Conservation (phyloP, 1,284 basidiomycete genomes). For the Ganoderma resinaceum region DNA sequence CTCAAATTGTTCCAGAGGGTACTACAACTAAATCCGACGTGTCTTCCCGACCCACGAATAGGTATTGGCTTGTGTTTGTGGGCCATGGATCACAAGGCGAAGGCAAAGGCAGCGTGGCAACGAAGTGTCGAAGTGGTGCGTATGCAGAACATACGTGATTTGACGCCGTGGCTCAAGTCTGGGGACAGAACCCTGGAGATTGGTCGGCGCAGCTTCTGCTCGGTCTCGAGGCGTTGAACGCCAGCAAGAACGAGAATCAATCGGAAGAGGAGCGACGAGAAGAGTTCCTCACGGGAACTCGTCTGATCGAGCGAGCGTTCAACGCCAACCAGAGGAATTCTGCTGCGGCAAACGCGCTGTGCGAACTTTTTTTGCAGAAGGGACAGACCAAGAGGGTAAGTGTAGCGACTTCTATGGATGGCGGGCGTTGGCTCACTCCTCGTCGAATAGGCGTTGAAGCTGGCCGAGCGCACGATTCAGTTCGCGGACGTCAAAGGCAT, state of each 20-base stretch:
- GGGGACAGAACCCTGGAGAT: conserved; percentile 72
- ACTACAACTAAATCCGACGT: conserved; percentile 76
- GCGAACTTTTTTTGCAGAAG: conserved; percentile 76
- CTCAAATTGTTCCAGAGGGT: conserved; percentile 87
- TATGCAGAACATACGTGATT: conserved; percentile 23
- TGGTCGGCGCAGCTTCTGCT: conserved; percentile 82
- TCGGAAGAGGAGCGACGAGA: conserved; percentile 67
- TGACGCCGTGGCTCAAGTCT: neutral
- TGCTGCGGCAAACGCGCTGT: conserved; percentile 79
- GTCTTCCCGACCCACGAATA: conserved; percentile 89
- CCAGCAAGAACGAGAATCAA: conserved; percentile 70
- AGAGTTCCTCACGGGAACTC: conserved; percentile 66
- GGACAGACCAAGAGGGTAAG: conserved; percentile 61
- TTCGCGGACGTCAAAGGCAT: conserved; percentile 87
- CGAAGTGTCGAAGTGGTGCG: conserved; percentile 83
- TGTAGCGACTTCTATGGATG: neutral
- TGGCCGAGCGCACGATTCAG: conserved; percentile 92
- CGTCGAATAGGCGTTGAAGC: conserved; percentile 74
- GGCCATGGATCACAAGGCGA: conserved; percentile 81
- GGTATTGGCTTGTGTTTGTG: conserved; percentile 93
- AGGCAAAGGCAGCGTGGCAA: conserved; percentile 88
- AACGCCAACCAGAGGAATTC: conserved; percentile 79
- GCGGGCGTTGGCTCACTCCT: conserved; percentile 11
- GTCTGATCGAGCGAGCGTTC: conserved; percentile 75
- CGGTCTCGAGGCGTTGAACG: conserved; percentile 85